These are phyloP conservation scores for Colletotrichum sublineola DNA, from an alignment of 2,329 filamentous ascomycete species.

Conservation along the genomic window DNA sequence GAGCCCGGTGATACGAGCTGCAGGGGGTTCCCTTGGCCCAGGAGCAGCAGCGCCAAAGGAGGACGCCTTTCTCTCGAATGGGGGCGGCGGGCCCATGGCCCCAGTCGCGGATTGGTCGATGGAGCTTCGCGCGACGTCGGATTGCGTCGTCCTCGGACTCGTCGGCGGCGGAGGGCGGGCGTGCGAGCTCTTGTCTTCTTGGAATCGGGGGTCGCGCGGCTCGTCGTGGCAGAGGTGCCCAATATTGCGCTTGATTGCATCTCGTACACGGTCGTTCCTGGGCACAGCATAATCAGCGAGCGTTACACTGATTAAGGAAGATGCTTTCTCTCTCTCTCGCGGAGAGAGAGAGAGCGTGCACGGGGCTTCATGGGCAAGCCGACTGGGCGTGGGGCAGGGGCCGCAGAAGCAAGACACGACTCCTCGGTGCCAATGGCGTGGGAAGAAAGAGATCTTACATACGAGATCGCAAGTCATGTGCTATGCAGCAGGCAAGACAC, in stretches of 20 bases:
- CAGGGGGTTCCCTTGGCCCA: conserved; percentile 67
- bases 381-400: conserved; percentile 44
- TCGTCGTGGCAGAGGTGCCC: conserved; percentile 99
- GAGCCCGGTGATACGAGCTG: conserved; percentile 80
- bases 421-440: not conserved
- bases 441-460: conserved; percentile 59
- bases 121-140: conserved; percentile 64
- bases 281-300: conserved; percentile 51
- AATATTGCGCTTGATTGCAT: conserved; percentile 98
- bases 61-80: conserved; percentile 52
- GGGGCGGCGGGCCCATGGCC: conserved; percentile 68
- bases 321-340: not conserved
- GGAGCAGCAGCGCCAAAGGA: conserved; percentile 46
- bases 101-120: conserved; percentile 64
- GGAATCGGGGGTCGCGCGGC: conserved; percentile 83
- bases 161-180: conserved; percentile 69
- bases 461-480: conserved; percentile 95
- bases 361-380: not conserved
- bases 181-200: conserved; percentile 82
- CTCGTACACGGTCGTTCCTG: conserved; percentile 96
- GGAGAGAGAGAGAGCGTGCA: not conserved
- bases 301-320: conserved; percentile 44
- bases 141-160: conserved; percentile 69
- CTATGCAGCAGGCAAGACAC: conserved; percentile 63
- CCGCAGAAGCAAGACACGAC: conserved; percentile 28